phyloP scores from a whole-genome alignment of 352 stramenopile species.

The Achlya hypogyna region DNA sequence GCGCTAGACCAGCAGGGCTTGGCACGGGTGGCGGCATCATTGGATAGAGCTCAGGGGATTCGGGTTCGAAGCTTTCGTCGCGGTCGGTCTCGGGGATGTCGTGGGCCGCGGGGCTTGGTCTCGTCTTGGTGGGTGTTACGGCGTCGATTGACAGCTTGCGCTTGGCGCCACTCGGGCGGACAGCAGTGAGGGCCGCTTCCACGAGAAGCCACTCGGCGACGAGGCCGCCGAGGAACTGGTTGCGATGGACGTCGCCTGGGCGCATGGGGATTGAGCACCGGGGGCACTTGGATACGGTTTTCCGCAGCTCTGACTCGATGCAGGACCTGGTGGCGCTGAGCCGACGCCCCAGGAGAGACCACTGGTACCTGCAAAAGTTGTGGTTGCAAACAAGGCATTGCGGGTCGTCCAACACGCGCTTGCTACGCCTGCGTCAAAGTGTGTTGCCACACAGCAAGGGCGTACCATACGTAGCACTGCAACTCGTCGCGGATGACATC shows the following conservation, averaged over 20 bases:
- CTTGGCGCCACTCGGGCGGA: constrained; percentile 23
- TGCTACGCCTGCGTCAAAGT: constrained; percentile 25
- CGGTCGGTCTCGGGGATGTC: neutral
- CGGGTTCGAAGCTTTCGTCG: neutral
- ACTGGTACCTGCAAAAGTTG: constrained; percentile 52
- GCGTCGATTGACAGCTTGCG: constrained; percentile 16
- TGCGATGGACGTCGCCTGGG: constrained; percentile 70
- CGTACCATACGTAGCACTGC: constrained; percentile 63
- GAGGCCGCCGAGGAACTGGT: constrained; percentile 82
- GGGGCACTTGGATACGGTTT: constrained; percentile 50
- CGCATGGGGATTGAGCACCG: constrained; percentile 61
- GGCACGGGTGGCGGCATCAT: neutral
- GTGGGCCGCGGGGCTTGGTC: neutral
- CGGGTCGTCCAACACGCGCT: constrained; percentile 65
- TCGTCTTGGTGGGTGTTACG: constrained; percentile 7
- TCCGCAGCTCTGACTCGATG: constrained; percentile 55
- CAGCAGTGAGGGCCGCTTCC: constrained; percentile 41
- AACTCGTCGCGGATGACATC: constrained; percentile 69
- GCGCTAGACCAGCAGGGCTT: too few relatives aligned
- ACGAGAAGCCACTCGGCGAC: constrained; percentile 63
- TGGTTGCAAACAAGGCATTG: constrained; percentile 83
- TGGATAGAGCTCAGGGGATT: neutral
- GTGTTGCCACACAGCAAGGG: constrained; percentile 5
- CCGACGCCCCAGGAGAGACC: neutral
- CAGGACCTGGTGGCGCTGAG: constrained; percentile 28